Evolutionary conservation across 371 early-diverging fungal genomes (phyloP), one percentile per base, ranked within the genome.

Genomic region (Dentiscutata heterogama): DNA sequence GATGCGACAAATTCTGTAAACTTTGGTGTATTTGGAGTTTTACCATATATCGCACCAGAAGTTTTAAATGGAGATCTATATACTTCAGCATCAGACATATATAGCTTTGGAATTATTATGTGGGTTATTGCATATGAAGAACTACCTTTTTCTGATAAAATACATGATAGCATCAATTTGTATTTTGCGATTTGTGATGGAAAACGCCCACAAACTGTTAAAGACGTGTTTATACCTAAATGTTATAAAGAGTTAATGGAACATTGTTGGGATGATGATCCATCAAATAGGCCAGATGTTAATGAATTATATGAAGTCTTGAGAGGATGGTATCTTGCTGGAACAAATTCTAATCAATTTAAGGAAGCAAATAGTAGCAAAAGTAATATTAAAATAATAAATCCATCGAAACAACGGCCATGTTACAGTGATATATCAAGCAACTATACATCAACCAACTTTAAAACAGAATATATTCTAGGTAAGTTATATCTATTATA

Each of bases 61-160:
- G 46, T 70, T 42, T 3, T 70, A 39, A 10, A 42, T 2, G 46
- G 50, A 22, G 20, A 3, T 8, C 20, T 13, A 11, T 42, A 70
- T 42, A 70, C 70, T 3, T 10, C n/a, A n/a, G 18, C 70, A 22
- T 18, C 70, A 39, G 70, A 70, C 22, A 70, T 70, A 22, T 70
- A 70, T 46, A 70, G 50, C 31, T 70, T 70, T 70, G 70, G 70
- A 14, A 25, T 70, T 5, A 42, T 70, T 14, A 70, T 70, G 70
- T 70, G 42, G 46, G 39, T 70, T 35, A 39, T 70, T 13, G 20
- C 46, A 46, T n/a, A 18, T n/a, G 39, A 22, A 20, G 39, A 46
- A 42, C n/a, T 20, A 70, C 70, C 70, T 22, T 70, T 46, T 14
- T 22, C 42, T 42, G 22, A 70, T 70, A 22, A 14, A 35, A 5